Conservation (phyloP, 2,329 filamentous ascomycete species). For the Aspergillus jensenii region DNA sequence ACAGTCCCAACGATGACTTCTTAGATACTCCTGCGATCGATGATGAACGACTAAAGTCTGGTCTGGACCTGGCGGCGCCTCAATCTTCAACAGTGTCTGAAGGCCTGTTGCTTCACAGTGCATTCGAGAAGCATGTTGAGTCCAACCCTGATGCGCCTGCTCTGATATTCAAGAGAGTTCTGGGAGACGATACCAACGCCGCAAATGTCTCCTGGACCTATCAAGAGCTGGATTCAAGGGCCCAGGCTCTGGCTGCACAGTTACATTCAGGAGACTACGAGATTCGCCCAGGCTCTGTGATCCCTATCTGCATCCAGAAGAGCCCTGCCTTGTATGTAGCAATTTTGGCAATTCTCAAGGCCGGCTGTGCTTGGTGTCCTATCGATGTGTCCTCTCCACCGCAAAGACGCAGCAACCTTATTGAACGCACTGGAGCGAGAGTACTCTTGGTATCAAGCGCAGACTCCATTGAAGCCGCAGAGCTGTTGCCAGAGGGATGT, state of each 20-base stretch:
- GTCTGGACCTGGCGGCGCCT: conserved; percentile 16
- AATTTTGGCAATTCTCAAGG: conserved; percentile 44
- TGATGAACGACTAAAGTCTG: conserved; percentile 18
- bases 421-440: conserved; percentile 34
- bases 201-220: conserved; percentile 33
- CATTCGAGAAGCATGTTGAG: conserved; percentile 29
- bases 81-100: conserved; percentile 11
- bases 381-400: conserved; percentile 41
- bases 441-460: conserved; percentile 28
- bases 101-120: conserved; percentile 19
- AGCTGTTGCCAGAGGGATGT: conserved; percentile 26
- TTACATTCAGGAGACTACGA: conserved; percentile 16
- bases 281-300: conserved; percentile 17
- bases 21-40: conserved; percentile 11
- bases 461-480: conserved; percentile 8
- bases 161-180: conserved; percentile 28
- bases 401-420: conserved; percentile 38
- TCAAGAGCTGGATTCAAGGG: conserved; percentile 34
- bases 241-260: conserved; percentile 32
- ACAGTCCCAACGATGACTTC: conserved; percentile 21
- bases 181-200: conserved; percentile 19
- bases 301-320: conserved; percentile 43
- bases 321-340: conserved; percentile 40
- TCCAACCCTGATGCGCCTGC: conserved; percentile 26
- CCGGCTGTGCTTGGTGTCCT: conserved; percentile 44